phyloP scores from a whole-genome alignment of 2,329 filamentous ascomycete genomes.

The Apiospora arundinis region DNA sequence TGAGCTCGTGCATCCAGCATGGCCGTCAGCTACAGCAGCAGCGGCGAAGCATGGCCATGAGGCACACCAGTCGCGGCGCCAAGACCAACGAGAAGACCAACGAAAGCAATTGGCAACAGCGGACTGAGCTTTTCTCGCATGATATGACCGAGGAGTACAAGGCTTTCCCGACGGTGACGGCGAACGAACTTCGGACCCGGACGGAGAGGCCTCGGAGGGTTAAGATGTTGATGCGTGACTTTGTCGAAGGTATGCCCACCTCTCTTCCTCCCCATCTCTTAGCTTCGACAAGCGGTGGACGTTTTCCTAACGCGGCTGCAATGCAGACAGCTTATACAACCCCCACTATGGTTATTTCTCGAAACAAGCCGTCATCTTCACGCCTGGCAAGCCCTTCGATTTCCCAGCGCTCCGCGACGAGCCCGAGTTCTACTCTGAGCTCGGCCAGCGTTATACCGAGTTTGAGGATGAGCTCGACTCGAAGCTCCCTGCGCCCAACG shows the following conservation, averaged over 20 bases:
- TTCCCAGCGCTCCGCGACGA: slow-evolving; percentile 85
- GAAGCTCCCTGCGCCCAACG: slow-evolving; percentile 68
- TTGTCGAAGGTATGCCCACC: slow-evolving; percentile 78
- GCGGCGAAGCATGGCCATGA: slow-evolving; percentile 39
- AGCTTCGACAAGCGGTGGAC: neutral
- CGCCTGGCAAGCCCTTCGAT: slow-evolving; percentile 87
- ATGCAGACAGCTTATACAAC: slow-evolving; percentile 88
- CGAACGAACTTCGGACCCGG: slow-evolving; percentile 75
- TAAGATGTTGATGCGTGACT: slow-evolving; percentile 97
- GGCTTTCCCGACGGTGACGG: slow-evolving; percentile 83
- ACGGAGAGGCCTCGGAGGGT: slow-evolving; percentile 82
- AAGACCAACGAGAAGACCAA: slow-evolving; percentile 42
- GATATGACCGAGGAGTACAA: slow-evolving; percentile 84
- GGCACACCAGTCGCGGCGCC: slow-evolving; percentile 35
- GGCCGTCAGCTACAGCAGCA: slow-evolving; percentile 47
- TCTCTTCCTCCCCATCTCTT: slow-evolving; percentile 8
- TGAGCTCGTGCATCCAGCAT: slow-evolving; percentile 47
- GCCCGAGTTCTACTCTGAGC: slow-evolving; percentile 77
- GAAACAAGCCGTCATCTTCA: slow-evolving; percentile 96
- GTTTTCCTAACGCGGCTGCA: slow-evolving; percentile 22
- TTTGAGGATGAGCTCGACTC: slow-evolving; percentile 90
- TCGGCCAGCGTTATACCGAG: slow-evolving; percentile 81
- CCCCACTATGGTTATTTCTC: slow-evolving; percentile 95
- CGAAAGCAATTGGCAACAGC: slow-evolving; percentile 85
- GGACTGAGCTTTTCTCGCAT: slow-evolving; percentile 74